Conservation (phyloP, 257 asterid genomes). For the Buddleja alternifolia region DNA sequence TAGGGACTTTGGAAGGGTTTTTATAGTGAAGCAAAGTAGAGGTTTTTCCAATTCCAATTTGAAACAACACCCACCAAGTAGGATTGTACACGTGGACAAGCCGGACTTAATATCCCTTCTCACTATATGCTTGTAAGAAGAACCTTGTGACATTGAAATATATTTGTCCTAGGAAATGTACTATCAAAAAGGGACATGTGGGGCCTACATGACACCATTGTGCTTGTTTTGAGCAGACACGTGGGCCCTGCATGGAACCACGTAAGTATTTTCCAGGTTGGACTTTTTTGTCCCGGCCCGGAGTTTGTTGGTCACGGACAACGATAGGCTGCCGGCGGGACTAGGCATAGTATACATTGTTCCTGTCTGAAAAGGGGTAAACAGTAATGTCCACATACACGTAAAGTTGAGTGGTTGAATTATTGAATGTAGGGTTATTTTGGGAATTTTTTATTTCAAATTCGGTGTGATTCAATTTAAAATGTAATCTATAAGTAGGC, state of each 20-base stretch:
- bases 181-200: slow-evolving; percentile 1
- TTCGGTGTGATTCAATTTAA: too few species aligned
- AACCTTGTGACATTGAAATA: slow-evolving; percentile 19
- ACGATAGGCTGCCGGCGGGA: slow-evolving; percentile 33
- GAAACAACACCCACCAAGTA: not conserved
- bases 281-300: slow-evolving; percentile 24
- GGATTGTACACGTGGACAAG: slow-evolving; percentile 22
- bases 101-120: slow-evolving; percentile 7
- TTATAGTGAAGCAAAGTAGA: not conserved
- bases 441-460: too few species aligned
- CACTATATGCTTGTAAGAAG: slow-evolving; percentile 22
- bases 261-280: slow-evolving; percentile 27
- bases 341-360: slow-evolving; percentile 17
- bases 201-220: slow-evolving; percentile 19
- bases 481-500: too few species aligned
- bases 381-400: too few species aligned
- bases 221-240: slow-evolving; percentile 1
- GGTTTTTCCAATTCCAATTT: not conserved
- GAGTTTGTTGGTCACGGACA: slow-evolving; percentile 30
- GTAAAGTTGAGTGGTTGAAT: too few species aligned
- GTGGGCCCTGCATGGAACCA: slow-evolving; percentile 30
- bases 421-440: not conserved
- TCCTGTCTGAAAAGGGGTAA: not conserved
- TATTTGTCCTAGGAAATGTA: slow-evolving; percentile 18
- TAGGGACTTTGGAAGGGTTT: not conserved